phyloP scores from a whole-genome alignment of 2,329 filamentous ascomycete genomes.

The Fusarium piperis region DNA sequence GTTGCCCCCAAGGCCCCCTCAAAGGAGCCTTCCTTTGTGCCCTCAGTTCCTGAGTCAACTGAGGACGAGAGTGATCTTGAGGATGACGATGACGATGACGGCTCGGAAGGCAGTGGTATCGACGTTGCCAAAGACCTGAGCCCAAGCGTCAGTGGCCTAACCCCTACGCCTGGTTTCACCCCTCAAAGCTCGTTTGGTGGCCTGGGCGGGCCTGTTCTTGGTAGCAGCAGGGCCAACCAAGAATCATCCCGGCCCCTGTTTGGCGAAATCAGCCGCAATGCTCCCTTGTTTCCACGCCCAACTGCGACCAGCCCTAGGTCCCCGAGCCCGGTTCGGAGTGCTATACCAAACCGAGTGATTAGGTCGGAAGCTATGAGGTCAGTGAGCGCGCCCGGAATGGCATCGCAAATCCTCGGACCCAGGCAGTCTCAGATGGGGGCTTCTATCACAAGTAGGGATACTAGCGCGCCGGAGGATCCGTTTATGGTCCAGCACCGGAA shows the following conservation, averaged over 20 bases:
- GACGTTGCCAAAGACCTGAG: slow-evolving; percentile 73
- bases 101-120: slow-evolving; percentile 68
- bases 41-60: slow-evolving; percentile 48
- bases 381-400: slow-evolving; percentile 68
- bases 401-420: slow-evolving; percentile 61
- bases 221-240: slow-evolving; percentile 52
- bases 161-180: slow-evolving; percentile 61
- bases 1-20: slow-evolving; percentile 45
- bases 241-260: slow-evolving; percentile 60
- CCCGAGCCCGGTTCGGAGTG: slow-evolving; percentile 74
- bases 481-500: slow-evolving; percentile 62
- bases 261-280: slow-evolving; percentile 62
- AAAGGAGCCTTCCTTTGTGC: slow-evolving; percentile 45
- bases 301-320: slow-evolving; percentile 71
- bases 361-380: slow-evolving; percentile 64
- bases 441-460: slow-evolving; percentile 53
- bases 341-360: slow-evolving; percentile 61
- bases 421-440: slow-evolving; percentile 50
- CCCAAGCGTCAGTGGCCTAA: slow-evolving; percentile 56
- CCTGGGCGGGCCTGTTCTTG: slow-evolving; percentile 51
- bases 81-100: slow-evolving; percentile 54
- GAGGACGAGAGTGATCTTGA: slow-evolving; percentile 53
- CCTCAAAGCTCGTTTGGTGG: slow-evolving; percentile 69
- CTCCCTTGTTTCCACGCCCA: slow-evolving; percentile 65
- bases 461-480: slow-evolving; percentile 53